Conservation (phyloP, 2,329 filamentous ascomycete genomes). For the Monilinia vaccinii-corymbosi region DNA sequence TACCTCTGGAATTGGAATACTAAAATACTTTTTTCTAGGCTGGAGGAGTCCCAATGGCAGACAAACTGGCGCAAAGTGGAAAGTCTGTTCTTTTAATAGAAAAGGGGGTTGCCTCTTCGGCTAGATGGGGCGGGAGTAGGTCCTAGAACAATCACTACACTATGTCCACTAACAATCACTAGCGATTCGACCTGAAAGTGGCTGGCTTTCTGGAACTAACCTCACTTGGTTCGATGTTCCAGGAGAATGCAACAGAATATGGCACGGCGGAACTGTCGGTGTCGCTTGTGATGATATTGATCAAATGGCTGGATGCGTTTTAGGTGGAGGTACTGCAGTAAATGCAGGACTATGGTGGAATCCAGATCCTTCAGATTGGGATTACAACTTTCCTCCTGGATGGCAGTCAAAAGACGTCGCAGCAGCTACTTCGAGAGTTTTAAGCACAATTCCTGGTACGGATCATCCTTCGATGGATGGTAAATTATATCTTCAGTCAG, state of each 20-base stretch:
- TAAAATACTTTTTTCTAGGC: constrained; percentile 21
- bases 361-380: constrained; percentile 57
- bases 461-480: constrained; percentile 57
- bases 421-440: constrained; percentile 50
- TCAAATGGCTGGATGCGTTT: constrained; percentile 62
- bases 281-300: constrained; percentile 62
- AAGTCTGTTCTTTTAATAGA: constrained; percentile 56
- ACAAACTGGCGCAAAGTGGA: constrained; percentile 51
- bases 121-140: constrained; percentile 49
- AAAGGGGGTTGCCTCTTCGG: constrained; percentile 52
- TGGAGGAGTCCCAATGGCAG: constrained; percentile 45
- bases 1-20: neutral
- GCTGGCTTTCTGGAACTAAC: constrained; percentile 51
- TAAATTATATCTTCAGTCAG: constrained; percentile 56
- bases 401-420: constrained; percentile 60
- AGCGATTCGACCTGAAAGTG: constrained; percentile 31
- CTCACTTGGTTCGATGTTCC: constrained; percentile 65
- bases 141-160: neutral
- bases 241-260: constrained; percentile 60
- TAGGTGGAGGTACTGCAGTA: constrained; percentile 47
- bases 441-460: constrained; percentile 62
- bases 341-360: constrained; percentile 64
- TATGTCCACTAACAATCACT: constrained; percentile 7
- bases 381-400: constrained; percentile 61
- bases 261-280: constrained; percentile 26